Conservation (phyloP, 208 protist species). For the Trypanosomatidae sp. region DNA sequence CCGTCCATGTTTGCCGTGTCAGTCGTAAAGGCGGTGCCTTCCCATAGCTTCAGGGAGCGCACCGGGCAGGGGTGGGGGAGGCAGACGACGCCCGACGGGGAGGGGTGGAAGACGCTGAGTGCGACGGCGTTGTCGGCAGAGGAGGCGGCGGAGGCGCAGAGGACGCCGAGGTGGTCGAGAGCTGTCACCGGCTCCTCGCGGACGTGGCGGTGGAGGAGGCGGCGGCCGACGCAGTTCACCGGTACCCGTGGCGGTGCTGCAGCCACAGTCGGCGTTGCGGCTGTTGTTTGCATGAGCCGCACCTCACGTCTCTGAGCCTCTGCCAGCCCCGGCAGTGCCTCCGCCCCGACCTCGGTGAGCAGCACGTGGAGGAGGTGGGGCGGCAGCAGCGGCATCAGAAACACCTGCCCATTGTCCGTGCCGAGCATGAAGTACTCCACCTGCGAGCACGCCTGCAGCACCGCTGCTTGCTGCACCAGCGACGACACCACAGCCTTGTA, state of each 20-base stretch:
- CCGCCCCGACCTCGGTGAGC: conserved; percentile 8
- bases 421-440: conserved; percentile 83
- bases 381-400: conserved; percentile 62
- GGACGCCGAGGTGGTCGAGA: conserved; percentile 44
- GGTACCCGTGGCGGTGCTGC: conserved; percentile 4
- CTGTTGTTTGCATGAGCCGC: not conserved
- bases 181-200: conserved; percentile 49
- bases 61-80: conserved; percentile 50
- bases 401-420: conserved; percentile 62
- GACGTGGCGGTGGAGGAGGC: conserved; percentile 63
- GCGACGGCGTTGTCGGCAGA: conserved; percentile 40
- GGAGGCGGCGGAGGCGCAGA: conserved; percentile 48
- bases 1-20: not conserved
- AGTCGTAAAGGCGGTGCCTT: conserved; percentile 43
- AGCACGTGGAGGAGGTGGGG: conserved; percentile 34
- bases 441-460: conserved; percentile 46
- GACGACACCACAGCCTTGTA: not conserved
- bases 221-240: conserved; percentile 44
- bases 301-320: not conserved
- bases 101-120: conserved; percentile 69
- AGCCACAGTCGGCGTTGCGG: not conserved
- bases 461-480: not conserved
- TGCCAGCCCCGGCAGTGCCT: conserved; percentile 8
- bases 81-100: conserved; percentile 29
- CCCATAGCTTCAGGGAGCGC: conserved; percentile 65